Evolutionary conservation across 2,329 filamentous ascomycete genomes (phyloP).

Genomic region (Trichoderma sp.): DNA sequence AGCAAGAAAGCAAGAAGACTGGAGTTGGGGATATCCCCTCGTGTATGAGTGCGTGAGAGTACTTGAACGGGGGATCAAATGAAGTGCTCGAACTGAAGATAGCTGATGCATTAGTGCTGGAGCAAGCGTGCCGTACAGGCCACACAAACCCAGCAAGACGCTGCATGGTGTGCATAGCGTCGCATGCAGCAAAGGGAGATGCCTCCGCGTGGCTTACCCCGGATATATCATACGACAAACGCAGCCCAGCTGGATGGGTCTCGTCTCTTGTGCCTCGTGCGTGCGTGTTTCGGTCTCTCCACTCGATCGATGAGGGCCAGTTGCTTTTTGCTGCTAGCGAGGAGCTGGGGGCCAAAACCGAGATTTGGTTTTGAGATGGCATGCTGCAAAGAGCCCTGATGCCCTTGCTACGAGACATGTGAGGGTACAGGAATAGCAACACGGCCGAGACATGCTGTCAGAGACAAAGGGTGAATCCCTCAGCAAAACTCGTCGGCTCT

Average conservation of each 20-base stretch:
- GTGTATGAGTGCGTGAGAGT: not conserved
- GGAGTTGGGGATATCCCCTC: not conserved
- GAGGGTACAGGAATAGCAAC: not conserved
- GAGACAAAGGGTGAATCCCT: not conserved
- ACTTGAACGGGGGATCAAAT: not conserved
- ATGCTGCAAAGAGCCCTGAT: not conserved
- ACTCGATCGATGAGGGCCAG: slow-evolving; percentile 3
- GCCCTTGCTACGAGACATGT: not conserved
- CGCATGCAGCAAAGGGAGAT: slow-evolving; percentile 8
- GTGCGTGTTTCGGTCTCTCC: not conserved
- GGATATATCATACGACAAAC: slow-evolving; percentile 17
- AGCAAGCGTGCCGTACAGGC: not conserved
- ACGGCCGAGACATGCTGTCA: not conserved
- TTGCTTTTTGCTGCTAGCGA: not conserved
- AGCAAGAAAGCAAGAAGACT: not conserved
- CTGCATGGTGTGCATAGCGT: slow-evolving; percentile 12
- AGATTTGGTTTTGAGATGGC: not conserved
- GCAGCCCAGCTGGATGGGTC: not conserved
- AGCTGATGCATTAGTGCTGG: not conserved
- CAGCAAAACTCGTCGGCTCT: not conserved
- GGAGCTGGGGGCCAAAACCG: not conserved
- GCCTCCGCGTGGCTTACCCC: slow-evolving; percentile 19
- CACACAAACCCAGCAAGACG: not conserved
- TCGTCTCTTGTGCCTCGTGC: not conserved
- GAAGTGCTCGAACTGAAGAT: not conserved